Percentiles rank a stretch among this genome's conserved stretches.
These are phyloP conservation scores for Talaromyces funiculosus DNA, from an alignment of 2,329 filamentous ascomycete species.

Conservation along the genomic window DNA sequence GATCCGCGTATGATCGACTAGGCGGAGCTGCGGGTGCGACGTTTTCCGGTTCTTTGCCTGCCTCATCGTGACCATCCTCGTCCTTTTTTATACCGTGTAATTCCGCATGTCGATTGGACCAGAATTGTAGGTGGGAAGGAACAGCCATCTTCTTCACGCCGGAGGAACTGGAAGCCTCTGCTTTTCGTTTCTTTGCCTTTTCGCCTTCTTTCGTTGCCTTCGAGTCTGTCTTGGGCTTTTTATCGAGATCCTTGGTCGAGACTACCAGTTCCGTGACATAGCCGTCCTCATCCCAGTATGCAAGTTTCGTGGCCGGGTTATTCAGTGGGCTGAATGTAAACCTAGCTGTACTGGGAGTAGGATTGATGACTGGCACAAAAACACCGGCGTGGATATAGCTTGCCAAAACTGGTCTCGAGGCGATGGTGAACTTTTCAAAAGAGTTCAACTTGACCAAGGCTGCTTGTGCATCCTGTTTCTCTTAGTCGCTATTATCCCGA, in stretches of 20 bases:
- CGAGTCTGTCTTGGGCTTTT: constrained; percentile 22
- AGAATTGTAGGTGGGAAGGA: constrained; percentile 63
- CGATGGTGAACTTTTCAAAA: constrained; percentile 70
- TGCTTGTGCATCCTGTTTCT: constrained; percentile 58
- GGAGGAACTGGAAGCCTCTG: constrained; percentile 33
- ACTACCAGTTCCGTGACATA: constrained; percentile 63
- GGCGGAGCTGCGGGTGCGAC: constrained; percentile 29
- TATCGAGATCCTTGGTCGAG: constrained; percentile 46
- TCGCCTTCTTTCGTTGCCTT: constrained; percentile 37
- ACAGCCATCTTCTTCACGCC: constrained; percentile 46
- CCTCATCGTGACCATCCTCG: constrained; percentile 17
- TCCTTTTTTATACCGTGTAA: constrained; percentile 50
- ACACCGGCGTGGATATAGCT: constrained; percentile 80
- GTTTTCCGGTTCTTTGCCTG: constrained; percentile 12
- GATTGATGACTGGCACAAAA: constrained; percentile 67
- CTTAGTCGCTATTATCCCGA: background rate
- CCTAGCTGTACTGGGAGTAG: constrained; percentile 51
- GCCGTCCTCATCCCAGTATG: constrained; percentile 70
- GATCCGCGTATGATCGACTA: constrained; percentile 56
- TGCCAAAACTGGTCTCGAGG: constrained; percentile 63
- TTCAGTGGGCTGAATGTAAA: constrained; percentile 66
- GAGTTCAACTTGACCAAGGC: constrained; percentile 67
- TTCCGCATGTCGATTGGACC: constrained; percentile 65
- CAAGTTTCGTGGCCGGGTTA: constrained; percentile 62
- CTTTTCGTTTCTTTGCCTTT: constrained; percentile 44